Evolutionary conservation across 352 stramenopile species (phyloP).

Genomic region (Aphanomyces cochlioides): DNA sequence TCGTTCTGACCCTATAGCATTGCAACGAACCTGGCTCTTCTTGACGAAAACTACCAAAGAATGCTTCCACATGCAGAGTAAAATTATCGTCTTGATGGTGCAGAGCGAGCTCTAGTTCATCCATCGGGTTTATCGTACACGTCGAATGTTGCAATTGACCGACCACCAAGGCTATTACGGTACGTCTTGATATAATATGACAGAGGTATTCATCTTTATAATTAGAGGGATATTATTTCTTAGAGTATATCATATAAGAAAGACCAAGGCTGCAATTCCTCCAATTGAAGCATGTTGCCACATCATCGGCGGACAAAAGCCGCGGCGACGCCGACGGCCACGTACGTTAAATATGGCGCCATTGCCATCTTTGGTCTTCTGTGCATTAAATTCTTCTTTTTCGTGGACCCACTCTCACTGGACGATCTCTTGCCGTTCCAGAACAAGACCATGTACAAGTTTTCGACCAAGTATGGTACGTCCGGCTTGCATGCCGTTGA

Average conservation of each 20-base stretch:
- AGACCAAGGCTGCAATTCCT: neutral
- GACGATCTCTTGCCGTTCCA: slow-evolving; percentile 45
- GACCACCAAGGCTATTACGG: neutral
- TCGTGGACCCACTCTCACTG: slow-evolving; percentile 20
- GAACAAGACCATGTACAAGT: slow-evolving; percentile 80
- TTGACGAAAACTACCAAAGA: too few species aligned
- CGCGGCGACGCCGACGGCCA: neutral
- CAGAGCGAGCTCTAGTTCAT: too few species aligned
- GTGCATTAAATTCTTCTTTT: slow-evolving; percentile 29
- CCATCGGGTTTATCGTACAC: too few species aligned
- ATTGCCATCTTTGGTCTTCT: slow-evolving; percentile 20
- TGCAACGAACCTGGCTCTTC: too few species aligned
- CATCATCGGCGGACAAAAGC: slow-evolving; percentile 9
- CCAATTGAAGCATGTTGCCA: slow-evolving; percentile 8
- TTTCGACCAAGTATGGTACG: slow-evolving; percentile 71
- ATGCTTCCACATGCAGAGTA: too few species aligned
- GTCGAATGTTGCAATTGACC: neutral
- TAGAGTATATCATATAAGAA: slow-evolving; percentile 4
- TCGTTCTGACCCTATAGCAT: too few species aligned
- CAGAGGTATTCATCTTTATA: slow-evolving; percentile 13
- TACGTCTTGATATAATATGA: neutral
- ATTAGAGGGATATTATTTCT: neutral
- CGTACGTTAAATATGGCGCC: slow-evolving; percentile 23
- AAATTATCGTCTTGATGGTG: too few species aligned
- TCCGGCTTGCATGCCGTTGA: neutral